phyloP scores from a whole-genome alignment of 179 eudicot species.

The Corrigiola litoralis region DNA sequence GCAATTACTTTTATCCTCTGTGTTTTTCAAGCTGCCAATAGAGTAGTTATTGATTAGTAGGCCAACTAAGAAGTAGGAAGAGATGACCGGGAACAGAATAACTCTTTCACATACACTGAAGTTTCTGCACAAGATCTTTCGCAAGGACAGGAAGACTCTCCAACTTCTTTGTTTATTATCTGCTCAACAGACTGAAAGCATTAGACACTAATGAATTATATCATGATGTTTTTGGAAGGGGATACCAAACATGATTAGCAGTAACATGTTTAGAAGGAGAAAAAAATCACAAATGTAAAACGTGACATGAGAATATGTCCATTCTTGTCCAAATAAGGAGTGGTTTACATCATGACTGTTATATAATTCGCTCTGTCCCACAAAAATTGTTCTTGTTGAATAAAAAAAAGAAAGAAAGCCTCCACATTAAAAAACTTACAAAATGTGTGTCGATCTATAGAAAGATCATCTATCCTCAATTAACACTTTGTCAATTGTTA shows the following conservation, averaged over 20 bases:
- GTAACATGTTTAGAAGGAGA: background rate
- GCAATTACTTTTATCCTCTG: constrained; percentile 4
- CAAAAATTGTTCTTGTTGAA: too few species aligned
- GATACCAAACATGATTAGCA: constrained; percentile 2
- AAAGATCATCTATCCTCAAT: too few species aligned
- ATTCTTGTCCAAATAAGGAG: background rate
- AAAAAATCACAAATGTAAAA: background rate
- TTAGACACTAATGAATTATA: constrained; percentile 8
- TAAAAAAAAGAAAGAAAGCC: too few species aligned
- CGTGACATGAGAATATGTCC: background rate
- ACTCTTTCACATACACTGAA: constrained; percentile 24
- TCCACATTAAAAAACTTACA: too few species aligned
- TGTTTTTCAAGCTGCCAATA: constrained; percentile 18
- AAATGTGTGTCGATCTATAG: too few species aligned
- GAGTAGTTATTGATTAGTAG: background rate
- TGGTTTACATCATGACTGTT: too few species aligned
- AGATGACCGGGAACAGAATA: constrained; percentile 1
- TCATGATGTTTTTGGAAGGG: too few species aligned
- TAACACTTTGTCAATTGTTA: too few species aligned
- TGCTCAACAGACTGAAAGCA: constrained; percentile 21
- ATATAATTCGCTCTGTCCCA: too few species aligned
- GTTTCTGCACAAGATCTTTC: constrained; percentile 16
- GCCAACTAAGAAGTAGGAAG: background rate
- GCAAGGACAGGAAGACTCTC: constrained; percentile 17
- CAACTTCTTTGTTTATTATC: constrained; percentile 17